Percentiles rank a stretch among this genome's conserved stretches.
These are phyloP conservation scores for Talaromyces adpressus DNA, from an alignment of 495 filamentous ascomycete genomes.

Conservation along the genomic window DNA sequence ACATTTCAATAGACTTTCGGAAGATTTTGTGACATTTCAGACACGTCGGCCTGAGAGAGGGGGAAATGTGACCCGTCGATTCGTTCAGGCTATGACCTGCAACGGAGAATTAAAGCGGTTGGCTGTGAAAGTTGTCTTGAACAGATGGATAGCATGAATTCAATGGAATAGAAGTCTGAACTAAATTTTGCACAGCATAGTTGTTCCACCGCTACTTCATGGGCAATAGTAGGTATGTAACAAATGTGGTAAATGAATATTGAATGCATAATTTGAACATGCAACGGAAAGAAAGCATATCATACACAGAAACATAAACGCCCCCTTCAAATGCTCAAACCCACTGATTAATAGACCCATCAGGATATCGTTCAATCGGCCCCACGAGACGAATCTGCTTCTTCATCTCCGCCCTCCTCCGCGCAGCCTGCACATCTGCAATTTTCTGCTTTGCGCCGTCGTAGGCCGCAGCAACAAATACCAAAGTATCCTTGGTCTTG, in stretches of 20 bases:
- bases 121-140: not conserved
- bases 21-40: not conserved
- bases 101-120: not conserved
- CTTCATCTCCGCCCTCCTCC: constrained; percentile 32
- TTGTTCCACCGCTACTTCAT: no score
- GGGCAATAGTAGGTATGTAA: not conserved
- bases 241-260: not conserved
- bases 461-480: constrained; percentile 20
- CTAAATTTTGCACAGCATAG: no score
- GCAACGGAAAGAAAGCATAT: no score
- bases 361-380: constrained; percentile 30
- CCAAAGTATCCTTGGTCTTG: not conserved
- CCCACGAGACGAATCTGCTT: constrained; percentile 38
- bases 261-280: no score
- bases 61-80: not conserved
- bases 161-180: no score
- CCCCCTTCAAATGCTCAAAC: constrained; percentile 12
- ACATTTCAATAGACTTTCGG: not conserved
- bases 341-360: constrained; percentile 27
- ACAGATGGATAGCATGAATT: no score
- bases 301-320: not conserved
- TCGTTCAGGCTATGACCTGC: not conserved
- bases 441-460: constrained; percentile 30
- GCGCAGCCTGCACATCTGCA: constrained; percentile 24
- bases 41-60: not conserved